These are phyloP conservation scores for Kwoniella sp. DNA, from an alignment of 768 basidiomycete species.

Conservation along the genomic window DNA sequence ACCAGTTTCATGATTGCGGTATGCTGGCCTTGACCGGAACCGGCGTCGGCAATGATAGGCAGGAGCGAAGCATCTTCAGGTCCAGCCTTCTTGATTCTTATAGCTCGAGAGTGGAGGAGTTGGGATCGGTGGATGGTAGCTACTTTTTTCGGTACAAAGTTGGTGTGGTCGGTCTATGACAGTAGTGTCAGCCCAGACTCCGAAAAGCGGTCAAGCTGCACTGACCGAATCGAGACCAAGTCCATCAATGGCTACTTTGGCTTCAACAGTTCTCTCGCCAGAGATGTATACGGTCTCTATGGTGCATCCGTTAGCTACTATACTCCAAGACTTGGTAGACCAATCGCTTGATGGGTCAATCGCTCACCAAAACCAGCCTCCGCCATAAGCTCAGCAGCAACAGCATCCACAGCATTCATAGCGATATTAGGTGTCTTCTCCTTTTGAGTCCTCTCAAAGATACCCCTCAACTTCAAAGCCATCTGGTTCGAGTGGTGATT, in stretches of 20 bases:
- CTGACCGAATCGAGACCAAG: slow-evolving; percentile 23
- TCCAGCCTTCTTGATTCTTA: slow-evolving; percentile 1
- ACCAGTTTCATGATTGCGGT: slow-evolving; percentile 92
- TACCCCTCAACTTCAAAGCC: slow-evolving; percentile 78
- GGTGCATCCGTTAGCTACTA: no score
- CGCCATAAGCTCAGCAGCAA: slow-evolving; percentile 60
- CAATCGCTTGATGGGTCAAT: no score
- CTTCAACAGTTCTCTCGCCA: slow-evolving; percentile 80
- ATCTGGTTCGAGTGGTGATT: slow-evolving; percentile 76
- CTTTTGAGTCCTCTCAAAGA: slow-evolving; percentile 67
- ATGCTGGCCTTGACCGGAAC: slow-evolving; percentile 91
- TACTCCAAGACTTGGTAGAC: no score
- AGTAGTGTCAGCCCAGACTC: no score
- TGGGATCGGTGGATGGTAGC: slow-evolving; percentile 88
- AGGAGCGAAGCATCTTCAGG: slow-evolving; percentile 58
- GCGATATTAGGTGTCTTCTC: slow-evolving; percentile 77
- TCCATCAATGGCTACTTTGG: slow-evolving; percentile 9
- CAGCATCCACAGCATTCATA: slow-evolving; percentile 89
- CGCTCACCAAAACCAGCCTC: slow-evolving; percentile 31
- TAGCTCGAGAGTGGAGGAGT: slow-evolving; percentile 76
- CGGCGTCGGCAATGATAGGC: slow-evolving; percentile 91
- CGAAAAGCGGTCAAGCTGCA: no score
- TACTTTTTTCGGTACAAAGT: slow-evolving; percentile 93
- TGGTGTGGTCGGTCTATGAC: slow-evolving; percentile 82
- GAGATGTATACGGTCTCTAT: slow-evolving; percentile 82